A percentile compares a stretch with the other conserved stretches of the same genome.
phyloP scores from a whole-genome alignment of 805 yeast species.

The Blastobotrys mokoenaii region DNA sequence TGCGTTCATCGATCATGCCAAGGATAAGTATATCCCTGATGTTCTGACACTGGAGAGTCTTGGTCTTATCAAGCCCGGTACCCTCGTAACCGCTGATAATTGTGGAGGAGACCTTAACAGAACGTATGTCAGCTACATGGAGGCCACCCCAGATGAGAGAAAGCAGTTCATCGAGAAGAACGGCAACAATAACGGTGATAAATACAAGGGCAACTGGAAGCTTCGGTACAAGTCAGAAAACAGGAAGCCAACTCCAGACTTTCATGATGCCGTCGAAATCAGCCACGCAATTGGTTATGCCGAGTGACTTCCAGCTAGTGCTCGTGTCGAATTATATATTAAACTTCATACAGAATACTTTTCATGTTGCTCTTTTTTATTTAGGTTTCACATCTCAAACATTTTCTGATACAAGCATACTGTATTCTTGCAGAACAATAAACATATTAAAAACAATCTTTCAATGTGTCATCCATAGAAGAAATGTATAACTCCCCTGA shows the following conservation, averaged over 20 bases:
- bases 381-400: no score
- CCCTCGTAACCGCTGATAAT: slow-evolving; percentile 8
- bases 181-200: no score
- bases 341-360: no score
- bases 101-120: no score
- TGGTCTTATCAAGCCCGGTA: slow-evolving; percentile 8
- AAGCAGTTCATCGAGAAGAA: neutral
- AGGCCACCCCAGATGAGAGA: neutral
- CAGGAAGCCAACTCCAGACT: neutral
- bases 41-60: slow-evolving; percentile 8
- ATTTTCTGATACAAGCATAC: no score
- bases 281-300: neutral
- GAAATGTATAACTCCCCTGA: no score
- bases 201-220: neutral
- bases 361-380: no score
- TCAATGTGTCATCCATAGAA: no score
- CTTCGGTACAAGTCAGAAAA: neutral
- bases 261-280: neutral
- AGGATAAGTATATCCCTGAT: slow-evolving; percentile 10
- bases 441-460: no score
- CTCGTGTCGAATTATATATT: no score
- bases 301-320: neutral
- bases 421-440: no score
- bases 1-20: slow-evolving; percentile 11
- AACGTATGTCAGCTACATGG: neutral